Conservation (phyloP, 495 filamentous ascomycete species). For the Podospora fimiseda region DNA sequence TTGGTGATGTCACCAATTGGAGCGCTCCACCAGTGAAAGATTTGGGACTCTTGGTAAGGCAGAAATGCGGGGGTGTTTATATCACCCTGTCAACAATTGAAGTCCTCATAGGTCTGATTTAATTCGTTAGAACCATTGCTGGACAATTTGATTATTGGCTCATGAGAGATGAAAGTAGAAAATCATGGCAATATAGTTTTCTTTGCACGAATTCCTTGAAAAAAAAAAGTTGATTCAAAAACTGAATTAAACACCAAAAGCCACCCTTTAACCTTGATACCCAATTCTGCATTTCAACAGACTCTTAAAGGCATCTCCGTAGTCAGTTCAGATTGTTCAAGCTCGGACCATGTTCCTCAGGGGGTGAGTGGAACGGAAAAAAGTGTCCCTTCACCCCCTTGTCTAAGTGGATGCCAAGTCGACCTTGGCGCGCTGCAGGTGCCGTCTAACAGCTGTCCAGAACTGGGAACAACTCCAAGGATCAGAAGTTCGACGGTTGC, state of each 20-base stretch:
- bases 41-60: background rate
- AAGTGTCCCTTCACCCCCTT: background rate
- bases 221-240: too few relatives aligned
- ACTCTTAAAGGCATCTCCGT: background rate
- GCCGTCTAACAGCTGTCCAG: background rate
- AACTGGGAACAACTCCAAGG: background rate
- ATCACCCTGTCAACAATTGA: too few relatives aligned
- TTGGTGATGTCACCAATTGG: constrained; percentile 25
- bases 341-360: constrained; percentile 3
- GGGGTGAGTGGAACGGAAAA: background rate
- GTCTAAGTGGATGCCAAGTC: background rate
- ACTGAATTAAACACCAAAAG: too few relatives aligned
- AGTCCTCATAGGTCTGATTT: too few relatives aligned
- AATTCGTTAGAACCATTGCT: too few relatives aligned
- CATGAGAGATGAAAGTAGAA: too few relatives aligned
- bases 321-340: background rate
- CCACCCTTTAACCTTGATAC: too few relatives aligned
- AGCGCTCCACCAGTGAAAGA: constrained; percentile 7
- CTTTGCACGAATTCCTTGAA: too few relatives aligned
- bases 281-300: too few relatives aligned
- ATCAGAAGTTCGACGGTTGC: background rate
- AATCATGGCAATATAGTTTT: too few relatives aligned
- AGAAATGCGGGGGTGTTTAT: too few relatives aligned
- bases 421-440: background rate
- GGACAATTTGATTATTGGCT: too few relatives aligned